Percentiles rank a stretch among this genome's conserved stretches.
Evolutionary conservation across 2,329 filamentous ascomycete genomes (phyloP).

Genomic region (Elsinoe batatas): DNA sequence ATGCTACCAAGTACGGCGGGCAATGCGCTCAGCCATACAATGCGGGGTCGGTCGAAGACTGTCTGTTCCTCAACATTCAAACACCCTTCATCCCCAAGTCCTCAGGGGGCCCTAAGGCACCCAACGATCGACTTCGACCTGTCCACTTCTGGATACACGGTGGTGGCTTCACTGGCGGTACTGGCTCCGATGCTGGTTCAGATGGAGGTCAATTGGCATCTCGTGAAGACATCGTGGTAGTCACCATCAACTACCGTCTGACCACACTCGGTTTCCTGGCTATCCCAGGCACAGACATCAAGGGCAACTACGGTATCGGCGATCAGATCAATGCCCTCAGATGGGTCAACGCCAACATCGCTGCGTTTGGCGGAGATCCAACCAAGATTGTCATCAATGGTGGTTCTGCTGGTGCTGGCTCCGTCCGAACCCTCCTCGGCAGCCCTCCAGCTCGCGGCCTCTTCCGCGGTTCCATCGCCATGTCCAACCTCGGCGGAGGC

Average conservation of each 20-base stretch:
- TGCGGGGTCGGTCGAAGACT: slow-evolving; percentile 32
- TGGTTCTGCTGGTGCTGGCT: slow-evolving; percentile 45
- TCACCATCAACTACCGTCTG: slow-evolving; percentile 52
- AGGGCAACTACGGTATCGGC: slow-evolving; percentile 45
- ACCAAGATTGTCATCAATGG: slow-evolving; percentile 38
- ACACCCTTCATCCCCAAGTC: slow-evolving; percentile 32
- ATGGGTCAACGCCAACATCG: slow-evolving; percentile 40
- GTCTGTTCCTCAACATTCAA: slow-evolving; percentile 41
- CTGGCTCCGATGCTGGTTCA: slow-evolving; percentile 26
- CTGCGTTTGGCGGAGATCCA: slow-evolving; percentile 39
- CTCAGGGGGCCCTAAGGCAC: slow-evolving; percentile 24
- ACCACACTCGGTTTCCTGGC: slow-evolving; percentile 50
- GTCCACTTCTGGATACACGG: slow-evolving; percentile 47
- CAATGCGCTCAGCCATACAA: slow-evolving; percentile 33
- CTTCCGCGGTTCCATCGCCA: slow-evolving; percentile 38
- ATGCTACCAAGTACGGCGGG: slow-evolving; percentile 37
- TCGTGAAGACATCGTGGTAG: slow-evolving; percentile 50
- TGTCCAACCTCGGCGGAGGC: slow-evolving; percentile 48
- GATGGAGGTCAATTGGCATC: slow-evolving; percentile 50
- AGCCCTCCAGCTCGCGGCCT: slow-evolving; percentile 40
- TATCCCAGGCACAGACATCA: slow-evolving; percentile 44
- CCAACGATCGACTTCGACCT: slow-evolving; percentile 33
- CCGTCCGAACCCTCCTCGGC: slow-evolving; percentile 45
- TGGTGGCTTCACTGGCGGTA: slow-evolving; percentile 46
- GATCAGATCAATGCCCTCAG: slow-evolving; percentile 43